Percentiles rank a stretch among this genome's conserved stretches.
Evolutionary conservation across 2,329 filamentous ascomycete species (phyloP).

Genomic region (Ascochyta koolunga): DNA sequence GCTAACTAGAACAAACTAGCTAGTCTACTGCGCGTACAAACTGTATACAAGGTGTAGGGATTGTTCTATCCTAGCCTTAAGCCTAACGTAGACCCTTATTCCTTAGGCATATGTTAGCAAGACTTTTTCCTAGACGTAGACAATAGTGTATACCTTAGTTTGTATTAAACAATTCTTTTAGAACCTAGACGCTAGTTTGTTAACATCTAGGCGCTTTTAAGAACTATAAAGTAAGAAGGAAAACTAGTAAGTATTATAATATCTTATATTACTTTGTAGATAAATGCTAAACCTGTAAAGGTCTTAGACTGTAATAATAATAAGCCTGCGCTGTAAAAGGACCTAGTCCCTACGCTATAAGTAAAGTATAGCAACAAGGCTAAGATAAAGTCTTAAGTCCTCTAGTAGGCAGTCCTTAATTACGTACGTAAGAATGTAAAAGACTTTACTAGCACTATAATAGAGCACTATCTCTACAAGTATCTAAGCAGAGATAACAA

Average conservation of each 20-base stretch:
- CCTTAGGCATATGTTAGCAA: background rate
- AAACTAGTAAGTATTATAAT: background rate
- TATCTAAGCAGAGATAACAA: slow-evolving; percentile 4
- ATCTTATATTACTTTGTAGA: background rate
- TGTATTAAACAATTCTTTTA: background rate
- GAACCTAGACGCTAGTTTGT: background rate
- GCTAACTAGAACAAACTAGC: slow-evolving; percentile 12
- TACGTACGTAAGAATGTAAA: background rate
- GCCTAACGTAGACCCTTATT: background rate
- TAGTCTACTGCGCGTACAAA: background rate
- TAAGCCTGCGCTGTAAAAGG: background rate
- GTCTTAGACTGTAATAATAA: background rate
- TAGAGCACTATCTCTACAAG: slow-evolving; percentile 8
- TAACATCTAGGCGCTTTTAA: background rate
- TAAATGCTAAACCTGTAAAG: background rate
- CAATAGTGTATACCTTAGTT: background rate
- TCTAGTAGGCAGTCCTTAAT: background rate
- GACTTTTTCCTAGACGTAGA: slow-evolving; percentile 5
- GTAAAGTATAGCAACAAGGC: background rate
- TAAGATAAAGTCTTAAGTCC: background rate
- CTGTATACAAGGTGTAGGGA: background rate
- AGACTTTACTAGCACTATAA: slow-evolving; percentile 1
- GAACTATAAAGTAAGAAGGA: background rate
- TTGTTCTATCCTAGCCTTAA: slow-evolving; percentile 8
- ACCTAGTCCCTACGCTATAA: background rate